Evolutionary conservation across 371 early-diverging fungal genomes (phyloP), one percentile per base, ranked within the genome.

Genomic region (Entomophthora muscae): DNA sequence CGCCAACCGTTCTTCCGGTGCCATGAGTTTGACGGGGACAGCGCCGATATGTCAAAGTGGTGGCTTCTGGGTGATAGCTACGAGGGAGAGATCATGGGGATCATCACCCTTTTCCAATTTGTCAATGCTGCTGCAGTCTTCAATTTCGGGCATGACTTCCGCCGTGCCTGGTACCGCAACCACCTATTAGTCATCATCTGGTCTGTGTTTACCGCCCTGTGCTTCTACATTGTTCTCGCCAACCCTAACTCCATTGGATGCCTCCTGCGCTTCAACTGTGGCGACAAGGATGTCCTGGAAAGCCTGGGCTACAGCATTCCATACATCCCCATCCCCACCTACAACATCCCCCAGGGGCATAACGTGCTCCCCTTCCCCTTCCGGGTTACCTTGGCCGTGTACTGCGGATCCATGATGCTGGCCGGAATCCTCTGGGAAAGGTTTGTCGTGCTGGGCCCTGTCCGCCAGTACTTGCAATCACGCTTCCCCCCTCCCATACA

Each of bases 41-140:
- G 74, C 17, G 78, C 73, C 21, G 85, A 88, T 67, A 67, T 79
- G 21, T 72, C 79, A 24, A 78, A 81, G 60, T 88, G 87, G 89
- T 85, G 83, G 82, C 72, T 85, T 32, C 69, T 85, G 27, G 85
- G 81, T 23, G 88, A 88, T 66, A 88, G 84, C 66, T 88, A 73
- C 68, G 88, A 88, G 71, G 77, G 76, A 2, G 75, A 74, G 24
- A 66, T 74, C 1, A 61, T 85, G 32, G 68, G 80, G 1, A 64
- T 80, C 23, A 71, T 79, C 17, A 76, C 76, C 65, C 68, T 83
- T 17, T 81, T 76, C 68, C 80, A 80, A 64, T 78, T 82, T 65
- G 73, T 81, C 66, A 78, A 76, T 66, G 77, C 81, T 52, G 83
- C 83, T 13, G 79, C 81, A 30, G 72, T 78, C 5, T 80, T 79